A percentile compares a stretch with the other conserved stretches of the same genome.
These are phyloP conservation scores for Capsella rubella DNA, from an alignment of 441 rosid species.

Conservation along the genomic window DNA sequence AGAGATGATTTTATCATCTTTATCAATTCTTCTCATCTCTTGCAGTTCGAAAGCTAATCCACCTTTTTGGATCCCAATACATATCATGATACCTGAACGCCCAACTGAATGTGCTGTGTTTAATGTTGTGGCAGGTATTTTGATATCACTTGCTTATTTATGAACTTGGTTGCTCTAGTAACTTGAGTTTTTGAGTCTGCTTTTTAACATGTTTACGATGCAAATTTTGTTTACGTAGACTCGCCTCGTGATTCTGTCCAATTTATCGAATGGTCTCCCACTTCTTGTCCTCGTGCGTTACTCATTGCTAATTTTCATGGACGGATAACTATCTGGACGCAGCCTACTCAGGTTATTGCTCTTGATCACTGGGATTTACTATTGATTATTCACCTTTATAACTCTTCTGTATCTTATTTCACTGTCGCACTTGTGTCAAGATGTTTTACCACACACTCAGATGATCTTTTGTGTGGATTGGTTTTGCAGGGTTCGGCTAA, in stretches of 20 bases:
- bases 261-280: slow-evolving; percentile 98
- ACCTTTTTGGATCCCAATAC: slow-evolving; percentile 99
- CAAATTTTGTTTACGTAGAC: slow-evolving; percentile 55
- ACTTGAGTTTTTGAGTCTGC: neutral
- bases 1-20: neutral
- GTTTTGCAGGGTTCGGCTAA: slow-evolving; percentile 82
- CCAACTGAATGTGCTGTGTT: slow-evolving; percentile 96
- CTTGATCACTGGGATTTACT: neutral
- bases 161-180: neutral
- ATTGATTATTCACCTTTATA: neutral
- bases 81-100: slow-evolving; percentile 94
- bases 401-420: neutral
- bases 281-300: slow-evolving; percentile 93
- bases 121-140: slow-evolving; percentile 93
- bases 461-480: slow-evolving; percentile 32
- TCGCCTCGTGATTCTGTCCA: slow-evolving; percentile 99
- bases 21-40: slow-evolving; percentile 3
- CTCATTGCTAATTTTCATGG: slow-evolving; percentile 97
- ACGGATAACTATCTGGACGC: slow-evolving; percentile 97
- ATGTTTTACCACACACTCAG: slow-evolving; percentile 25
- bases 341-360: slow-evolving; percentile 81
- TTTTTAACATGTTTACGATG: slow-evolving; percentile 10
- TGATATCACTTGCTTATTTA: neutral
- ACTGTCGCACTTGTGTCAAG: neutral
- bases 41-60: slow-evolving; percentile 88